phyloP scores from a whole-genome alignment of 352 stramenopile species.

The Lagenidium giganteum region DNA sequence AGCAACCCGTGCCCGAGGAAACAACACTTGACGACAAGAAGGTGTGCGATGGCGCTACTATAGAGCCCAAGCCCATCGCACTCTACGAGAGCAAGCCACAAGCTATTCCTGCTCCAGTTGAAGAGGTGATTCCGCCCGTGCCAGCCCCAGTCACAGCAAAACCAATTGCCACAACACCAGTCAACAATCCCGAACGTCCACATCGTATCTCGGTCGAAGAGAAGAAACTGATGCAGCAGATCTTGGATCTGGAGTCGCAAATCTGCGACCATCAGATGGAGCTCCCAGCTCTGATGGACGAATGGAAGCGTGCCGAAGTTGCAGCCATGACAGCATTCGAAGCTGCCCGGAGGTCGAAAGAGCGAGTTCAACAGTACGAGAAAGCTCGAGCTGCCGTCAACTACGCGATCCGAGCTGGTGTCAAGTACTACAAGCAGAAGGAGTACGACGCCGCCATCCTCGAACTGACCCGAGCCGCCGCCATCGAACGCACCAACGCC shows the following conservation, averaged over 20 bases:
- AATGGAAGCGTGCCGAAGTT: conserved; percentile 17
- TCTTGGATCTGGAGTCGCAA: conserved; percentile 22
- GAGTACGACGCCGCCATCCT: conserved; percentile 21
- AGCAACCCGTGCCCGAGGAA: too few relatives aligned
- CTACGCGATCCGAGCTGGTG: conserved; percentile 10
- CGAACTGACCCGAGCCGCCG: conserved; percentile 14
- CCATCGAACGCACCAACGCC: conserved; percentile 22
- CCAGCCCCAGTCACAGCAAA: not conserved
- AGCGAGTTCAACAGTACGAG: conserved; percentile 18
- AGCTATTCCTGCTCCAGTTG: too few relatives aligned
- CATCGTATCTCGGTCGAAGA: conserved; percentile 14
- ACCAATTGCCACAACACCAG: not conserved
- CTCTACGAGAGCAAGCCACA: too few relatives aligned
- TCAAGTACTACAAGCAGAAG: conserved; percentile 9
- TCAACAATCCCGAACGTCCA: not conserved
- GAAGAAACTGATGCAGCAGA: conserved; percentile 13
- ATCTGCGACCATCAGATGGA: conserved; percentile 20
- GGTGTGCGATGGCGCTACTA: too few relatives aligned
- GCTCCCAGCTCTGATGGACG: conserved; percentile 15
- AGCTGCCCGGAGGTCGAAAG: conserved; percentile 9
- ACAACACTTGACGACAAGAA: too few relatives aligned
- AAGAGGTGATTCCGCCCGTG: too few relatives aligned
- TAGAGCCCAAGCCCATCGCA: too few relatives aligned
- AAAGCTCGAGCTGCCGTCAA: conserved; percentile 13
- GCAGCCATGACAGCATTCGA: conserved; percentile 4